Conservation (phyloP, 1,139 yeast genomes). For the Magnusiomyces paraingens region DNA sequence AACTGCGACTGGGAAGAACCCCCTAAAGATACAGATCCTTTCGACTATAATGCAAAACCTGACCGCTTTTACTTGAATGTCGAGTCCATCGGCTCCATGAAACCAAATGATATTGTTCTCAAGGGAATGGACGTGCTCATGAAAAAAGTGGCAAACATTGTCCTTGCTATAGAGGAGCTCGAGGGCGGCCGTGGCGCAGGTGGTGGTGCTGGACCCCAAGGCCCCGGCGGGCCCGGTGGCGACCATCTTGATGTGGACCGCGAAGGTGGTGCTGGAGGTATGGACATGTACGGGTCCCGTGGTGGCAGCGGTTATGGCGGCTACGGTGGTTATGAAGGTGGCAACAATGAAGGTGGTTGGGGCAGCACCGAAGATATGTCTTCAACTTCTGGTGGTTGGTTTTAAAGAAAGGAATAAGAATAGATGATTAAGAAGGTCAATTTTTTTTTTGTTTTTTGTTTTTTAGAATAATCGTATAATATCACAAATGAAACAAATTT, state of each 20-base stretch:
- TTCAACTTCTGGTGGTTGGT: neutral
- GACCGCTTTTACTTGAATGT: conserved; percentile 76
- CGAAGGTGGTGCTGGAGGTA: conserved; percentile 5
- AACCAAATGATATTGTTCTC: conserved; percentile 82
- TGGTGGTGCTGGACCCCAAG: conserved; percentile 2
- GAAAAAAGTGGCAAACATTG: conserved; percentile 83
- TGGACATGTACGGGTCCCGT: conserved; percentile 2
- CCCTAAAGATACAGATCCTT: conserved; percentile 79
- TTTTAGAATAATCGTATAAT: too few species aligned
- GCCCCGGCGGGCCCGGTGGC: conserved; percentile 3
- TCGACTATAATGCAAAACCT: conserved; percentile 82
- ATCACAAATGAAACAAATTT: too few species aligned
- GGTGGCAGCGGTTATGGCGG: conserved; percentile 10
- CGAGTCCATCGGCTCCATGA: conserved; percentile 84
- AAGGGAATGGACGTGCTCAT: conserved; percentile 81
- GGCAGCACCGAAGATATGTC: neutral
- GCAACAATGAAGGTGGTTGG: conserved; percentile 1
- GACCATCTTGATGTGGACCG: conserved; percentile 2
- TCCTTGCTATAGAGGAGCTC: conserved; percentile 62
- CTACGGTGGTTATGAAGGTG: conserved; percentile 1
- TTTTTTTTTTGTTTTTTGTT: too few species aligned
- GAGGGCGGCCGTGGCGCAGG: conserved; percentile 16
- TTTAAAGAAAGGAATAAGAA: neutral
- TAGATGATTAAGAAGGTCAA: neutral
- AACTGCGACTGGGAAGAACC: conserved; percentile 97